Conservation (phyloP, 352 stramenopile genomes). For the Peronospora farinosa region DNA sequence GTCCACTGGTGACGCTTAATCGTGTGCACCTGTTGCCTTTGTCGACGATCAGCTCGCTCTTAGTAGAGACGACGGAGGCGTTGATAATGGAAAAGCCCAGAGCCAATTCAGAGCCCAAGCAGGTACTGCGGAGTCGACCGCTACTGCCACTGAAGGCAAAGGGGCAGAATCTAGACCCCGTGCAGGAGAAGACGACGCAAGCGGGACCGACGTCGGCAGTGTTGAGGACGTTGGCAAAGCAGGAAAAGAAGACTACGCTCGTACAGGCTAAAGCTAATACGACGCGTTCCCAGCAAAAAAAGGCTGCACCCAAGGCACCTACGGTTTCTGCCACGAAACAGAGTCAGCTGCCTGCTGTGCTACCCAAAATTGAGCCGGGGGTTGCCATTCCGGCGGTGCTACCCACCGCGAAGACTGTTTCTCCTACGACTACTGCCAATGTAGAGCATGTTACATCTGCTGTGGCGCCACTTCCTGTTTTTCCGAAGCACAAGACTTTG, state of each 20-base stretch:
- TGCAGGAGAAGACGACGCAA: slow-evolving; percentile 14
- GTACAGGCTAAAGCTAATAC: slow-evolving; percentile 9
- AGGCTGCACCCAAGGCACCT: background rate
- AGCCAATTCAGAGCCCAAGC: slow-evolving; percentile 29
- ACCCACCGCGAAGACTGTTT: slow-evolving; percentile 5
- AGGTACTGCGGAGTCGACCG: slow-evolving; percentile 19
- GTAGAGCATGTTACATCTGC: slow-evolving; percentile 5
- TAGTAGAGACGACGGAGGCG: slow-evolving; percentile 6
- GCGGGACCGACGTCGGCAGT: background rate
- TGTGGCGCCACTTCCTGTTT: slow-evolving; percentile 15
- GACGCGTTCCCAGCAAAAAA: slow-evolving; percentile 6
- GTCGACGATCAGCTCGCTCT: slow-evolving; percentile 10
- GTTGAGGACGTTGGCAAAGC: slow-evolving; percentile 9
- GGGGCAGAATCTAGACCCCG: slow-evolving; percentile 7
- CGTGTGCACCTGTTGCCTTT: slow-evolving; percentile 19
- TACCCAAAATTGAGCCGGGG: slow-evolving; percentile 7
- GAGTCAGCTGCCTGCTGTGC: background rate
- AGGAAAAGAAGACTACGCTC: slow-evolving; percentile 4
- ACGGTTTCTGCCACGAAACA: slow-evolving; percentile 10
- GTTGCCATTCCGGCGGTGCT: slow-evolving; percentile 8
- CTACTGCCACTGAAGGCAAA: slow-evolving; percentile 22
- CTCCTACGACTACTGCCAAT: slow-evolving; percentile 7
- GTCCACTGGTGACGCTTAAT: slow-evolving; percentile 14
- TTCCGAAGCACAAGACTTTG: slow-evolving; percentile 21
- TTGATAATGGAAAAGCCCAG: slow-evolving; percentile 19